A percentile compares a stretch with the other conserved stretches of the same genome.
Conservation (phyloP, 2,329 filamentous ascomycete genomes). For the Colletotrichum trifolii region DNA sequence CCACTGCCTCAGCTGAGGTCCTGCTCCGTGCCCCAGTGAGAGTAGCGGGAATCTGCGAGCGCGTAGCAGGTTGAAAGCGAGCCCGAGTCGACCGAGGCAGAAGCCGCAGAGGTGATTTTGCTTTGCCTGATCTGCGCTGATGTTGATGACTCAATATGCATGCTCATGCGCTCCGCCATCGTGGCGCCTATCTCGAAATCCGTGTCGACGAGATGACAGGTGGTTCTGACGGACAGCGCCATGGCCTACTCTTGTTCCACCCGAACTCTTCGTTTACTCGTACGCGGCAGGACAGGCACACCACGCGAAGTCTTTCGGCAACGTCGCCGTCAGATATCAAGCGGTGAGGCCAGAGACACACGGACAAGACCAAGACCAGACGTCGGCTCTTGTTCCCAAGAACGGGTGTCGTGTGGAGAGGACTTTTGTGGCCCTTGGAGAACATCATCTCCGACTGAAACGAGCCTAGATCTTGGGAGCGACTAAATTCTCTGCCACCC, state of each 20-base stretch:
- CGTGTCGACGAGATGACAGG: no score
- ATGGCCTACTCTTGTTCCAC: constrained; percentile 1
- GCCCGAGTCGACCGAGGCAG: neutral
- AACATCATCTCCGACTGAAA: constrained; percentile 34
- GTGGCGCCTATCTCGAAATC: neutral
- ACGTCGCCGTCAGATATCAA: constrained; percentile 1
- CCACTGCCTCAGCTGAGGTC: neutral
- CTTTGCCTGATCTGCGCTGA: constrained; percentile 3
- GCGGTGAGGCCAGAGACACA: constrained; percentile 3
- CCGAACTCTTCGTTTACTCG: no score
- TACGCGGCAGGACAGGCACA: no score
- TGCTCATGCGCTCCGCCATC: constrained; percentile 4
- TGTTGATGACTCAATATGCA: constrained; percentile 22
- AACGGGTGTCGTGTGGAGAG: constrained; percentile 17
- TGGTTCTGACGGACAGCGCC: neutral
- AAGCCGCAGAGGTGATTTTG: neutral
- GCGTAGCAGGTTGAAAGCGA: no score
- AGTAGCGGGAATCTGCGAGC: no score
- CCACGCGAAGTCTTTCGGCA: no score
- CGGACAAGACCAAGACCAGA: neutral
- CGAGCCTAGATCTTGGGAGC: constrained; percentile 24
- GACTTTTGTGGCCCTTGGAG: constrained; percentile 10
- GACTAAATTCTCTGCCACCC: constrained; percentile 2
- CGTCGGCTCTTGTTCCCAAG: constrained; percentile 7
- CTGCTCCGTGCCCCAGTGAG: no score